Evolutionary conservation across 768 basidiomycete genomes (phyloP).

Genomic region (Lactifluus hygrophoroides): DNA sequence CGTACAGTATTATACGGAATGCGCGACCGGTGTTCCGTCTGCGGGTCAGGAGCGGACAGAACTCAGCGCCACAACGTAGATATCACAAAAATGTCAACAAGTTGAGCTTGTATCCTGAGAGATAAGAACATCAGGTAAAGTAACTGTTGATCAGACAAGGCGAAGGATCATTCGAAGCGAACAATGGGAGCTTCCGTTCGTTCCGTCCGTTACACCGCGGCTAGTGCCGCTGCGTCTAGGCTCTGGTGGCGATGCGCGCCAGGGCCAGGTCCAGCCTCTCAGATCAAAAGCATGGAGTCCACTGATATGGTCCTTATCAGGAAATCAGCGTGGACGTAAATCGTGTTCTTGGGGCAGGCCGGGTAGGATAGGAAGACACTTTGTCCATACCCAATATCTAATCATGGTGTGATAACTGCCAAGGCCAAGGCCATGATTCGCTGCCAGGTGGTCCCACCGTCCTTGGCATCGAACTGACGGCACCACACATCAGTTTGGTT

Average conservation of each 20-base stretch:
- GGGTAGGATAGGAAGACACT: too few relatives aligned
- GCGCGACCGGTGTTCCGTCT: conserved; percentile 27
- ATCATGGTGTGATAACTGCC: conserved; percentile 33
- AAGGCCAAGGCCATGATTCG: conserved; percentile 22
- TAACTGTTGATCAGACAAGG: too few relatives aligned
- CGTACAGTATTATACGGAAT: conserved; percentile 33
- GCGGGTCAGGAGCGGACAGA: conserved; percentile 24
- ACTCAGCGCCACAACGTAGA: conserved; percentile 19
- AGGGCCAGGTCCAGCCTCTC: conserved; percentile 28
- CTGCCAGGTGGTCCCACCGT: background rate
- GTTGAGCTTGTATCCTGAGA: conserved; percentile 32
- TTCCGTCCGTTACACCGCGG: too few relatives aligned
- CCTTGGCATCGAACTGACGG: background rate
- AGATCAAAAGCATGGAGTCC: conserved; percentile 31
- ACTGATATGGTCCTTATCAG: conserved; percentile 29
- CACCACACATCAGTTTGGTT: conserved; percentile 18
- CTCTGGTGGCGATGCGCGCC: conserved; percentile 31
- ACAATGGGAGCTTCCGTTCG: too few relatives aligned
- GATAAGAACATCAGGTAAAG: background rate
- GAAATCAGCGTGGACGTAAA: conserved; percentile 37
- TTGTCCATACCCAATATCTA: conserved; percentile 25
- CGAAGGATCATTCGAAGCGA: too few relatives aligned
- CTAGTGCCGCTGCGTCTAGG: conserved; percentile 35
- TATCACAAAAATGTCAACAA: conserved; percentile 29
- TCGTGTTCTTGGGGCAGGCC: conserved; percentile 22